A percentile compares a stretch with the other conserved stretches of the same genome.
phyloP scores from a whole-genome alignment of 345 rosid species.

The Excoecaria agallocha region DNA sequence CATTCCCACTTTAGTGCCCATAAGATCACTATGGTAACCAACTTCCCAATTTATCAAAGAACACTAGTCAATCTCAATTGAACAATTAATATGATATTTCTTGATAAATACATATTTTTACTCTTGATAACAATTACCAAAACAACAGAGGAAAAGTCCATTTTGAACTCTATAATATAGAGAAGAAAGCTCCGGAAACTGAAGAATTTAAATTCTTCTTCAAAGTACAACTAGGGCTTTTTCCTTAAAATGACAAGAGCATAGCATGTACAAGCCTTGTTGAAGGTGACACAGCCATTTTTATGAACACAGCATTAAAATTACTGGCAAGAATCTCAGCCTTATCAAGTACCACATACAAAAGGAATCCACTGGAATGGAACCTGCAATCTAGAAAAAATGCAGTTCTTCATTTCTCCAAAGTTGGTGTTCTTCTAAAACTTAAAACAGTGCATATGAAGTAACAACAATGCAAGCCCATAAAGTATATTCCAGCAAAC shows the following conservation, averaged over 20 bases:
- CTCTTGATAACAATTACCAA: not conserved
- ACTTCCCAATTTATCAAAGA: not conserved
- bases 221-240: not conserved
- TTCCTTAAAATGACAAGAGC: too few species aligned
- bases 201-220: not conserved
- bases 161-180: not conserved
- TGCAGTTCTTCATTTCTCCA: not conserved
- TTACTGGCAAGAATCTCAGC: constrained; percentile 6
- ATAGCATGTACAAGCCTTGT: too few species aligned
- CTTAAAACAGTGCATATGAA: not conserved
- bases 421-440: not conserved
- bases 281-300: constrained; percentile 10
- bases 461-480: not conserved
- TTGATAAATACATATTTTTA: not conserved
- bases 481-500: not conserved
- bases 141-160: not conserved
- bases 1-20: not conserved
- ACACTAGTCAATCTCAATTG: not conserved
- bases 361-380: constrained; percentile 17
- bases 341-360: constrained; percentile 11
- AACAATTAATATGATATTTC: not conserved
- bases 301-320: constrained; percentile 11
- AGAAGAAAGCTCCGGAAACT: not conserved
- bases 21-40: not conserved
- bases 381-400: constrained; percentile 25